Evolutionary conservation across 1,284 basidiomycete genomes (phyloP), one percentile per base, ranked within the genome.

Genomic region (Dichomitus squalens): DNA sequence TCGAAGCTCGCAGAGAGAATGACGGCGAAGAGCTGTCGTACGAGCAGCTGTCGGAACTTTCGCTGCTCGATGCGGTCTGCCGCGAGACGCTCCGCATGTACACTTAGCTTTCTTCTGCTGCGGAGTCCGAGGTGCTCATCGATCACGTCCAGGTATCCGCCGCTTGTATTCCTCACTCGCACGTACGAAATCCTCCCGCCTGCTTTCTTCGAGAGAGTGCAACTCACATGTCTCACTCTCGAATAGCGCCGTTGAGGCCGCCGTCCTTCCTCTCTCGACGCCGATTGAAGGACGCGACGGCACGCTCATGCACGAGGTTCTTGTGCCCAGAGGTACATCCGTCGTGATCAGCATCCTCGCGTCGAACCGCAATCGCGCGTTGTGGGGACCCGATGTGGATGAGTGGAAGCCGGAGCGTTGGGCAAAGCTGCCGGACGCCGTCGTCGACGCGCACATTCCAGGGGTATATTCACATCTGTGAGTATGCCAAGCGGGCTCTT

Each of bases 61-160:
- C 65, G 0, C 58, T 64, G 18, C 53, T 68, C 16, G 64, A 68
- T 50, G 55, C 63, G 2, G 49, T 67, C 35, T 67, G 65, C 38
- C 59, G 67, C 14, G 67, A 69, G 55, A 64, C 66, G 4, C 48
- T 69, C n/a, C 49, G 67, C 20, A 21, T 66, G 67, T 68, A 34
- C 47, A 65, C 11, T 6, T 12, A 33, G 31, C 12, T 7, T 33
- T 7, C 31, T 33, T 7, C 31, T 12, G 31, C 31, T 12, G 6
- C 12, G 31, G 7, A 7, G 31, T 33, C 7, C 31, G 31, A 33
- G 12, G 31, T 33, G 31, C 6, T n/a, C 3, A 16, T 3, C 7
- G n/a, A 36, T 12, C 11, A n/a, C 35, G 7, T 5, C 4, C 41
- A 55, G 49, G 48, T 46, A 46, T 16, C 40, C 54, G n/a, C 49